Percentiles rank a stretch among this genome's conserved stretches.
These are phyloP conservation scores for Diutina ranongensis DNA, from an alignment of 1,139 yeast genomes.

Conservation along the genomic window DNA sequence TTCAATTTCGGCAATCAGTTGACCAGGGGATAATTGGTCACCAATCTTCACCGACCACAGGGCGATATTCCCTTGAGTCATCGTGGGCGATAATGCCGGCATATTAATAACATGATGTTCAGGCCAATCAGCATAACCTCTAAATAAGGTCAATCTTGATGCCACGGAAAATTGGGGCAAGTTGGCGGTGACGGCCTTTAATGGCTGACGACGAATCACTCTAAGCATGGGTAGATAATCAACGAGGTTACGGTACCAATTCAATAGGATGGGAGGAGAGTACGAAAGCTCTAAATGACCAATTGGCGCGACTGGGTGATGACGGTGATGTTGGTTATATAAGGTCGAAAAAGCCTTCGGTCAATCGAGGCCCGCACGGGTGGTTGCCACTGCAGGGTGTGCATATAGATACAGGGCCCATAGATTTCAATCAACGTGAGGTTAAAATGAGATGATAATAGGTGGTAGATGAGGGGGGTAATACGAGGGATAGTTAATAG, in stretches of 20 bases:
- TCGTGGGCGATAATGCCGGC: conserved; percentile 96
- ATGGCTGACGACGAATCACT: conserved; percentile 3
- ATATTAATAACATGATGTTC: conserved; percentile 59
- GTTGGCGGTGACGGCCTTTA: not conserved
- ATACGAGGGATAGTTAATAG: too few species aligned
- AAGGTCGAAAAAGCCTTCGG: not conserved
- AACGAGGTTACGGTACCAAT: not conserved
- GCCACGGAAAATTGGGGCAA: not conserved
- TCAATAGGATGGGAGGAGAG: not conserved
- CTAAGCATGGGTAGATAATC: not conserved
- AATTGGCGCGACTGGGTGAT: not conserved
- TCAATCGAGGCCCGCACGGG: not conserved
- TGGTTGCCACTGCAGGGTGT: not conserved
- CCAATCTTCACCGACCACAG: conserved; percentile 86
- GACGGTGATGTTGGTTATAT: not conserved
- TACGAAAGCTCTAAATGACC: not conserved
- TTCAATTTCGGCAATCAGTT: conserved; percentile 91
- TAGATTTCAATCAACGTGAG: too few species aligned
- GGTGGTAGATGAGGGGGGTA: too few species aligned
- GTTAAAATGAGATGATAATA: too few species aligned
- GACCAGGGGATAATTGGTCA: conserved; percentile 81
- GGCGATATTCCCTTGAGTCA: conserved; percentile 91
- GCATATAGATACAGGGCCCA: not conserved
- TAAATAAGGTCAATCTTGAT: not conserved
- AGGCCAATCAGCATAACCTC: conserved; percentile 6